These are phyloP conservation scores for Boletellus sp. DNA, from an alignment of 768 basidiomycete species.

Conservation along the genomic window DNA sequence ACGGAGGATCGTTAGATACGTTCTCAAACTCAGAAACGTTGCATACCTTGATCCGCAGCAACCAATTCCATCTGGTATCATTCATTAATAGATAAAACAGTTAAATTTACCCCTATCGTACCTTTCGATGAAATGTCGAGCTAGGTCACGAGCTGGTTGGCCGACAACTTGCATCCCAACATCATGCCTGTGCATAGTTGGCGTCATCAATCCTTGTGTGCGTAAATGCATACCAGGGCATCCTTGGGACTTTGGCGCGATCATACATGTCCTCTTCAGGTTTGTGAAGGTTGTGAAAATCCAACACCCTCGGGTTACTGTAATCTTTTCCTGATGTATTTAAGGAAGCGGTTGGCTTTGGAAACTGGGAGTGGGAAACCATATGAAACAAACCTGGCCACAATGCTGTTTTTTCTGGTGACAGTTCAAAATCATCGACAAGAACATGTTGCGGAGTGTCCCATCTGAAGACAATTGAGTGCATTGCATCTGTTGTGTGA, in stretches of 20 bases:
- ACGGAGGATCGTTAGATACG: background rate
- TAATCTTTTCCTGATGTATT: slow-evolving; percentile 79
- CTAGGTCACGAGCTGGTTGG: slow-evolving; percentile 91
- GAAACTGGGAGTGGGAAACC: background rate
- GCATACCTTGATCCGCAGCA: slow-evolving; percentile 85
- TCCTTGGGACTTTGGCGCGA: slow-evolving; percentile 79
- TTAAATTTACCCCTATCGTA: slow-evolving; percentile 26
- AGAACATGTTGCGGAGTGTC: slow-evolving; percentile 94
- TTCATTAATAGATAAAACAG: slow-evolving; percentile 2
- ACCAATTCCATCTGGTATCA: slow-evolving; percentile 78
- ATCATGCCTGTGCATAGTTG: slow-evolving; percentile 70
- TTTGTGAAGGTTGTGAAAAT: slow-evolving; percentile 84
- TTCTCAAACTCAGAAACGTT: background rate
- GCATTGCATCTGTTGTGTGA: background rate
- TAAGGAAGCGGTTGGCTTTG: background rate
- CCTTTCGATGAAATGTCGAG: slow-evolving; percentile 93
- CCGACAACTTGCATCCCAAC: slow-evolving; percentile 95
- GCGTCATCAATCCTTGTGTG: background rate
- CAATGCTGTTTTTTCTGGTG: slow-evolving; percentile 59
- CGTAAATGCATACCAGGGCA: slow-evolving; percentile 77
- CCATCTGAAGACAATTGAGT: slow-evolving; percentile 54
- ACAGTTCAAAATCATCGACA: slow-evolving; percentile 74
- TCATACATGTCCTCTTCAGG: slow-evolving; percentile 97
- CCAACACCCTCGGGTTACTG: slow-evolving; percentile 81
- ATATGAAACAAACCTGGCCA: slow-evolving; percentile 69